These are phyloP conservation scores for Gastrolobium villosum DNA, from an alignment of 306 rosid species.

Conservation along the genomic window DNA sequence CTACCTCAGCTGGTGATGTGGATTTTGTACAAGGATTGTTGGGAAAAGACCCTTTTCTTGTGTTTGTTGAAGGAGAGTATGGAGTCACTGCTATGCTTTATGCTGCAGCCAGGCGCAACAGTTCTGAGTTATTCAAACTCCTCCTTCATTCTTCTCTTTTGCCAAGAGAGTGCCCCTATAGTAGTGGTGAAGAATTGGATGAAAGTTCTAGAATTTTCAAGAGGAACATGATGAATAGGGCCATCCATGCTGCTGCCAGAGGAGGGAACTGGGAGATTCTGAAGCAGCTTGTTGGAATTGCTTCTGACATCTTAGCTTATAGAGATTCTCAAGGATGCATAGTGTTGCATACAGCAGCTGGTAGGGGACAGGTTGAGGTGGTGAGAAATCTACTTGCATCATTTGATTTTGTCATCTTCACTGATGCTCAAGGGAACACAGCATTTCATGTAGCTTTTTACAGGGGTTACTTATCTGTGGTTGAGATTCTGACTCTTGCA, in stretches of 20 bases:
- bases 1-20: slow-evolving; percentile 89
- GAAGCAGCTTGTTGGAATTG: slow-evolving; percentile 60
- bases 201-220: slow-evolving; percentile 54
- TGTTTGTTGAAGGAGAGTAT: slow-evolving; percentile 92
- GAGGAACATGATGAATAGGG: slow-evolving; percentile 83
- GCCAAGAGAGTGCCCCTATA: slow-evolving; percentile 38
- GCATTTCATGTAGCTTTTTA: slow-evolving; percentile 83
- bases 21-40: slow-evolving; percentile 69
- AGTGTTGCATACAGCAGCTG: slow-evolving; percentile 79
- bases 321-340: slow-evolving; percentile 79
- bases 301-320: slow-evolving; percentile 55
- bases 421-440: slow-evolving; percentile 82
- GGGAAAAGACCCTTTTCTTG: slow-evolving; percentile 67
- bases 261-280: slow-evolving; percentile 88
- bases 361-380: slow-evolving; percentile 87
- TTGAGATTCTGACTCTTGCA: slow-evolving; percentile 63
- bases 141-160: slow-evolving; percentile 65
- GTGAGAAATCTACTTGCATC: slow-evolving; percentile 73
- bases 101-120: slow-evolving; percentile 87
- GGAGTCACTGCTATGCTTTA: slow-evolving; percentile 85
- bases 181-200: slow-evolving; percentile 45
- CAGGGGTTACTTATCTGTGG: slow-evolving; percentile 74
- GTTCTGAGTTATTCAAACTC: slow-evolving; percentile 66
- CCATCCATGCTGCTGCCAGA: slow-evolving; percentile 85
- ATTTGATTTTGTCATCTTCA: slow-evolving; percentile 65